phyloP scores from a whole-genome alignment of 2,329 filamentous ascomycete species.

The Diaporthe ampelina region DNA sequence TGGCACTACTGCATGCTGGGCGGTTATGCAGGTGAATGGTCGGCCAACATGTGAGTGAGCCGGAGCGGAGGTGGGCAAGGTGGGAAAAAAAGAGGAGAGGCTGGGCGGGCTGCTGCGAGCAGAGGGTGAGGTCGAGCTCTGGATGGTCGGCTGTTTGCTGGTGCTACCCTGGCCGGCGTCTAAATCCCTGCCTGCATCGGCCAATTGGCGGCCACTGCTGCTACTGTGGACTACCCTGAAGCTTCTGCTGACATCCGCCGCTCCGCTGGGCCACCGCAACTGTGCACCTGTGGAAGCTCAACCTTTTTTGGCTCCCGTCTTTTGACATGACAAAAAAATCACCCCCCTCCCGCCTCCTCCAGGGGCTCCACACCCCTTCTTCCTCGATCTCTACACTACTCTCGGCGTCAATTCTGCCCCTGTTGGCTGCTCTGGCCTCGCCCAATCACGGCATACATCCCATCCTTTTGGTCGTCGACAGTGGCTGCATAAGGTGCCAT shows the following conservation, averaged over 20 bases:
- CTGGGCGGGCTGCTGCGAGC: slow-evolving; percentile 23
- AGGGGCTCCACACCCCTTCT: slow-evolving; percentile 9
- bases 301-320: slow-evolving; percentile 12
- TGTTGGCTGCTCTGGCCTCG: slow-evolving; percentile 8
- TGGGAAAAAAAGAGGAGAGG: slow-evolving; percentile 19
- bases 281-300: slow-evolving; percentile 34
- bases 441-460: slow-evolving; percentile 40
- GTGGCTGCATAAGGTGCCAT: slow-evolving; percentile 35
- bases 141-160: slow-evolving; percentile 25
- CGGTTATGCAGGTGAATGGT: slow-evolving; percentile 55
- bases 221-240: not conserved
- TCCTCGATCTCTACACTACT: not conserved
- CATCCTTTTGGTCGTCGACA: slow-evolving; percentile 14
- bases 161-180: slow-evolving; percentile 50
- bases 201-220: slow-evolving; percentile 45
- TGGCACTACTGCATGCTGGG: slow-evolving; percentile 55
- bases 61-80: slow-evolving; percentile 21
- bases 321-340: not conserved
- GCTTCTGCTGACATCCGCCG: slow-evolving; percentile 49
- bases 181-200: slow-evolving; percentile 54
- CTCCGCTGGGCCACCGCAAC: slow-evolving; percentile 38
- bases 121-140: slow-evolving; percentile 31
- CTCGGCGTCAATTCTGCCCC: slow-evolving; percentile 28
- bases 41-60: slow-evolving; percentile 41
- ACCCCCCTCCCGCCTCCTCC: not conserved